phyloP scores from a whole-genome alignment of 73 alveolate species.

The Vitrella brassicaformis region DNA sequence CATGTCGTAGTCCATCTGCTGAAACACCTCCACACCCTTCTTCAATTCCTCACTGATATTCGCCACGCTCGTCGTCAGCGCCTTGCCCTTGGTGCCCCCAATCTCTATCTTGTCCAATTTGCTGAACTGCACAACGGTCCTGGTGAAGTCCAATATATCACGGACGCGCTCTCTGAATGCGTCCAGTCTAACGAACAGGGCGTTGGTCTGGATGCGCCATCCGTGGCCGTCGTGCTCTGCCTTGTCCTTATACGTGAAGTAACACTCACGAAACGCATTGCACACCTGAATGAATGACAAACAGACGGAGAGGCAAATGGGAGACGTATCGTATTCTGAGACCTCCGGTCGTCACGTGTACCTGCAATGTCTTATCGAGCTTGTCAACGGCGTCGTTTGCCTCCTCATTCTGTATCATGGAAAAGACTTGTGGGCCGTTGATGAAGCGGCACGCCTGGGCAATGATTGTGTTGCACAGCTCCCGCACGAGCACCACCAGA shows the following conservation, averaged over 20 bases:
- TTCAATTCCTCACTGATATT: constrained; percentile 89
- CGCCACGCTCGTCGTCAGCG: constrained; percentile 86
- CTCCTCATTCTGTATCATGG: constrained; percentile 88
- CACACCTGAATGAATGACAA: constrained; percentile 56
- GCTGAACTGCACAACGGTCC: constrained; percentile 88
- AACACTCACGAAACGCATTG: constrained; percentile 89
- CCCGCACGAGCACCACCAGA: constrained; percentile 85
- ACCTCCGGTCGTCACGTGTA: too few species aligned
- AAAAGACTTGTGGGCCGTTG: constrained; percentile 86
- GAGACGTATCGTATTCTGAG: too few species aligned
- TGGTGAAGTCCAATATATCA: constrained; percentile 94
- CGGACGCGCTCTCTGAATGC: constrained; percentile 98
- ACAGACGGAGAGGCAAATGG: background rate
- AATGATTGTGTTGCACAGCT: constrained; percentile 95
- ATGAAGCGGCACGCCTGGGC: constrained; percentile 65
- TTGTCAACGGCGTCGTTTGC: constrained; percentile 92
- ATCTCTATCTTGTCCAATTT: constrained; percentile 87
- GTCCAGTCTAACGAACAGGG: constrained; percentile 95
- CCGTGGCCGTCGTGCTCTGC: constrained; percentile 61
- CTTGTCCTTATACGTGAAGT: constrained; percentile 78
- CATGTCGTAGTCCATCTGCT: constrained; percentile 85
- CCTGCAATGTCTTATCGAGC: constrained; percentile 53
- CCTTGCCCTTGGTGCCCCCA: constrained; percentile 99
- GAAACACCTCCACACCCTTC: constrained; percentile 86
- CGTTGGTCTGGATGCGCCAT: constrained; percentile 98